A percentile compares a stretch with the other conserved stretches of the same genome.
phyloP scores from a whole-genome alignment of 371 early-diverging fungal genomes.

The Lichtheimia ramosa region DNA sequence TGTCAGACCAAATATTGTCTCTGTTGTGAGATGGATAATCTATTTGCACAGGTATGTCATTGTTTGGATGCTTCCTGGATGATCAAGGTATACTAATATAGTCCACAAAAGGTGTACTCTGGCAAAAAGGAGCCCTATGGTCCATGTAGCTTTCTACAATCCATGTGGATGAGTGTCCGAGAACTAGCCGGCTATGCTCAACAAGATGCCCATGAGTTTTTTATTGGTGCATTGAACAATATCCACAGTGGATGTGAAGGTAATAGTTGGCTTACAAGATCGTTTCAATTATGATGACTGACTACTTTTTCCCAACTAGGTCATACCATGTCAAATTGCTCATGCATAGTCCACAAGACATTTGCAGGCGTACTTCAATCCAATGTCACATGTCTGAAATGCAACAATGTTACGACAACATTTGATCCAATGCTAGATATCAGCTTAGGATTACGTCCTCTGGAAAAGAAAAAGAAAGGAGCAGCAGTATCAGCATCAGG shows the following conservation, averaged over 20 bases:
- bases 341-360: conserved; percentile 88
- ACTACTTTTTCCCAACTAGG: conserved; percentile 8
- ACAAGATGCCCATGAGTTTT: conserved; percentile 97
- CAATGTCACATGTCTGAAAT: conserved; percentile 84
- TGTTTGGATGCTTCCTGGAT: not conserved
- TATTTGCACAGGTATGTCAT: conserved; percentile 65
- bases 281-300: not conserved
- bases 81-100: not conserved
- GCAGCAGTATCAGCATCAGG: conserved; percentile 10
- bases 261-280: not conserved
- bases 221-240: conserved; percentile 84
- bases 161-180: conserved; percentile 86
- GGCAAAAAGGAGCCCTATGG: conserved; percentile 76
- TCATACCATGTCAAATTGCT: conserved; percentile 55
- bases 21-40: conserved; percentile 88
- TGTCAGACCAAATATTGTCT: conserved; percentile 80
- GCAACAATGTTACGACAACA: conserved; percentile 78
- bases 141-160: conserved; percentile 79
- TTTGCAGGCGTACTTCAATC: conserved; percentile 91
- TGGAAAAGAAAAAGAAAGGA: conserved; percentile 36
- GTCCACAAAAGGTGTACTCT: conserved; percentile 59
- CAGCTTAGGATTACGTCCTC: conserved; percentile 77
- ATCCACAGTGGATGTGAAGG: conserved; percentile 73
- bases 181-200: conserved; percentile 92
- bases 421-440: conserved; percentile 92